Evolutionary conservation across 2,329 filamentous ascomycete species (phyloP).

Genomic region (Arachnomyces sp.): DNA sequence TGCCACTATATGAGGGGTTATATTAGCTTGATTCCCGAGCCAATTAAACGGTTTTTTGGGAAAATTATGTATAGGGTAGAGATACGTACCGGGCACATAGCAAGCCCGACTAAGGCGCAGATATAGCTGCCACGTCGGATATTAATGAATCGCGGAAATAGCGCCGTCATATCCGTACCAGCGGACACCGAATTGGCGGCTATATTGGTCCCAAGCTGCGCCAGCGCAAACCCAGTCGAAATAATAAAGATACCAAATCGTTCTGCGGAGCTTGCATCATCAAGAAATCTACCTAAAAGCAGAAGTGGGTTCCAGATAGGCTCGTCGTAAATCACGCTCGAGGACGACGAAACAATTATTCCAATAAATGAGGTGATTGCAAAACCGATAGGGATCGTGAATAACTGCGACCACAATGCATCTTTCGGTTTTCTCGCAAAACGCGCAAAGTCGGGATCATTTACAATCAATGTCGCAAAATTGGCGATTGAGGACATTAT

Average conservation of each 20-base stretch:
- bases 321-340: constrained; percentile 54
- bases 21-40: constrained; percentile 9
- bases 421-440: constrained; percentile 71
- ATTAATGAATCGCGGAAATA: constrained; percentile 71
- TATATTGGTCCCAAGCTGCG: constrained; percentile 80
- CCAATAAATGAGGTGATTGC: constrained; percentile 78
- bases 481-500: constrained; percentile 88
- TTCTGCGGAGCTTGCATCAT: constrained; percentile 60
- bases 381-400: constrained; percentile 65
- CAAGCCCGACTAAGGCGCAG: constrained; percentile 69
- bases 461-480: constrained; percentile 75
- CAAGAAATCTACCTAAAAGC: constrained; percentile 59
- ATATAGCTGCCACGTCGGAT: constrained; percentile 84
- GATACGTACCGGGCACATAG: constrained; percentile 64
- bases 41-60: background rate
- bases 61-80: background rate
- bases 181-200: constrained; percentile 80
- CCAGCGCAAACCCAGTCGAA: constrained; percentile 62
- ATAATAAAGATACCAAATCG: constrained; percentile 72
- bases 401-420: constrained; percentile 71
- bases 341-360: constrained; percentile 68
- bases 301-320: constrained; percentile 68
- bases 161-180: constrained; percentile 72
- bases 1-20: constrained; percentile 41
- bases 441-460: constrained; percentile 77